Evolutionary conservation across 2,329 filamentous ascomycete species (phyloP).

Genomic region (Pseudogymnoascus sp.): DNA sequence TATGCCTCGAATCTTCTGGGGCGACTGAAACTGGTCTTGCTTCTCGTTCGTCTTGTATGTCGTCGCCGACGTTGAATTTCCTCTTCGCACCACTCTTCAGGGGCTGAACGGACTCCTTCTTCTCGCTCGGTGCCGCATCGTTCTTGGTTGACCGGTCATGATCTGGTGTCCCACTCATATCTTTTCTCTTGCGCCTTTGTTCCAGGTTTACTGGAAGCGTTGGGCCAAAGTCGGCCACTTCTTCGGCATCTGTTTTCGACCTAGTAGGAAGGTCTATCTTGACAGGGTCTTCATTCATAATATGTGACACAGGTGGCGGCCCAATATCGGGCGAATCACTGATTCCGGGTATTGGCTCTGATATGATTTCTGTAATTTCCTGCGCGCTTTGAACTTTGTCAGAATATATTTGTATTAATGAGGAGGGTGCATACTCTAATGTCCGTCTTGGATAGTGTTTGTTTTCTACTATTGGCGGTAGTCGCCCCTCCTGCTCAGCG

Average conservation of each 20-base stretch:
- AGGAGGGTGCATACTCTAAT: constrained; percentile 48
- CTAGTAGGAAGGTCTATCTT: constrained; percentile 43
- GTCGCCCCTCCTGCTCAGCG: constrained; percentile 32
- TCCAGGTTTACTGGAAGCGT: constrained; percentile 27
- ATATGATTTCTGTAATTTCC: constrained; percentile 23
- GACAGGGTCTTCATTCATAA: constrained; percentile 48
- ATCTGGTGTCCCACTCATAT: constrained; percentile 17
- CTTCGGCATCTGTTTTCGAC: constrained; percentile 16
- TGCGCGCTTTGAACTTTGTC: constrained; percentile 27
- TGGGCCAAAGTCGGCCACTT: constrained; percentile 19
- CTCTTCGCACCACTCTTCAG: constrained; percentile 49
- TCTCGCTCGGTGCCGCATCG: constrained; percentile 1
- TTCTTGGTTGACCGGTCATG: constrained; percentile 13
- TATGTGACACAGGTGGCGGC: constrained; percentile 51
- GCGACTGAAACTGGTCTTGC: constrained; percentile 27
- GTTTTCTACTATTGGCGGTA: constrained; percentile 63
- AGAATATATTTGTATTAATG: constrained; percentile 20
- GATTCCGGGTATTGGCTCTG: constrained; percentile 26
- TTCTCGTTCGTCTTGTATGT: constrained; percentile 35
- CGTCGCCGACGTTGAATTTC: constrained; percentile 49
- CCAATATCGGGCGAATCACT: constrained; percentile 63
- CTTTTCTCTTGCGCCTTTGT: constrained; percentile 28
- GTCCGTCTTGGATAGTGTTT: constrained; percentile 61
- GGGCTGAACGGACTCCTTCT: constrained; percentile 20
- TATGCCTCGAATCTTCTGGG: constrained; percentile 23